Percentiles rank a stretch among this genome's conserved stretches.
Evolutionary conservation across 306 rosid genomes (phyloP).

Genomic region (Prunus persica): DNA sequence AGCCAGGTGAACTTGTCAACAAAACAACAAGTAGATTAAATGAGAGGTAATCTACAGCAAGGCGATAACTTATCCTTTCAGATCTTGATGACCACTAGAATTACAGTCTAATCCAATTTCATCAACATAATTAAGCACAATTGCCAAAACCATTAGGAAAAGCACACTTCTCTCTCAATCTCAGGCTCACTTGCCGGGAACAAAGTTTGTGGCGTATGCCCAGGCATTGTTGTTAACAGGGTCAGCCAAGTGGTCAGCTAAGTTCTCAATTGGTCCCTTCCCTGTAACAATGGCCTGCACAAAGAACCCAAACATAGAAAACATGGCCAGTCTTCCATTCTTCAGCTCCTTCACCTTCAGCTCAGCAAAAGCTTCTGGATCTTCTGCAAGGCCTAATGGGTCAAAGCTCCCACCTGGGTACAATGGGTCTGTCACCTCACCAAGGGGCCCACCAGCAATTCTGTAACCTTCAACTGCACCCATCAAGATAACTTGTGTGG

Average conservation of each 20-base stretch:
- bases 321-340: conserved; percentile 31
- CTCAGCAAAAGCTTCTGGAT: conserved; percentile 30
- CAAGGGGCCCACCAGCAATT: conserved; percentile 23
- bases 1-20: no score
- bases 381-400: conserved; percentile 25
- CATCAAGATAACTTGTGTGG: conserved; percentile 27
- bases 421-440: conserved; percentile 21
- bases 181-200: conserved; percentile 19
- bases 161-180: neutral
- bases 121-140: no score
- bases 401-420: conserved; percentile 32
- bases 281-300: conserved; percentile 31
- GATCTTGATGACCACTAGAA: no score
- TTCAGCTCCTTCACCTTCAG: conserved; percentile 35
- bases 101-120: no score
- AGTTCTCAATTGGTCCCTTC: conserved; percentile 32
- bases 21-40: no score
- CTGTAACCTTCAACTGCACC: conserved; percentile 29
- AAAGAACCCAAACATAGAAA: conserved; percentile 32
- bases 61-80: no score
- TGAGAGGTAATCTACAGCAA: no score
- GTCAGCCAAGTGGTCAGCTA: conserved; percentile 25
- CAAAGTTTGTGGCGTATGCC: conserved; percentile 33
- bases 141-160: no score
- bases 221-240: conserved; percentile 36